These are phyloP conservation scores for Exophiala viscosa DNA, from an alignment of 2,329 filamentous ascomycete genomes.

Conservation along the genomic window DNA sequence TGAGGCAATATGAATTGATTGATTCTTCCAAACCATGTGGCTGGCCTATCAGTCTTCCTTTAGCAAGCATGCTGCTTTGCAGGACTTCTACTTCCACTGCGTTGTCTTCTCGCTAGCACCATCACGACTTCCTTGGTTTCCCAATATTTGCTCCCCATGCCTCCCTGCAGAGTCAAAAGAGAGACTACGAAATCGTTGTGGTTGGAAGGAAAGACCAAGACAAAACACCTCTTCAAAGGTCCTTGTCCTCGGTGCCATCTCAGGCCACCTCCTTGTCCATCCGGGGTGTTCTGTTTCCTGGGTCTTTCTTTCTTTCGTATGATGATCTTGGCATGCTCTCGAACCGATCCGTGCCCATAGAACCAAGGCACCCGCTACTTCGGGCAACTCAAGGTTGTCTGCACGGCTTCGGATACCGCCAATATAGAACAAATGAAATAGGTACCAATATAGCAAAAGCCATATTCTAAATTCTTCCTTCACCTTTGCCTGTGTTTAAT, in stretches of 20 bases:
- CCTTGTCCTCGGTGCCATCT: constrained; percentile 27
- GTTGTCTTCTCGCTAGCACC: background rate
- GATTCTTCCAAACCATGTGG: no score
- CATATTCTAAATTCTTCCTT: background rate
- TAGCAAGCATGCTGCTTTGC: no score
- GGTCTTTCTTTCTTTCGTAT: background rate
- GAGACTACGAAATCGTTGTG: constrained; percentile 2
- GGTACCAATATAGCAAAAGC: background rate
- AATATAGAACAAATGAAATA: constrained; percentile 3
- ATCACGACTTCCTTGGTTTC: background rate
- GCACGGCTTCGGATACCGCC: background rate
- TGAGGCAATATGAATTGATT: no score
- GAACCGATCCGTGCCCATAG: no score
- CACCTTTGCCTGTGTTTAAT: background rate
- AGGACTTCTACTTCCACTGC: background rate
- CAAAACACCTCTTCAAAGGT: constrained; percentile 18
- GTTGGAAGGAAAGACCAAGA: background rate
- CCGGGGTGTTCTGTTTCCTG: constrained; percentile 17
- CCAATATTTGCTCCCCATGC: no score
- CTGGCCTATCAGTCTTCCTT: no score
- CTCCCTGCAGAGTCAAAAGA: background rate
- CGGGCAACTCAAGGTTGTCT: background rate
- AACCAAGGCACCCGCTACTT: no score
- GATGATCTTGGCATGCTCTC: no score
- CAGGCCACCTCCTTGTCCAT: constrained; percentile 27